Base-by-base conservation (phyloP, 2,329 filamentous ascomycete genomes). In the Stemphylium lycopersici region DNA sequence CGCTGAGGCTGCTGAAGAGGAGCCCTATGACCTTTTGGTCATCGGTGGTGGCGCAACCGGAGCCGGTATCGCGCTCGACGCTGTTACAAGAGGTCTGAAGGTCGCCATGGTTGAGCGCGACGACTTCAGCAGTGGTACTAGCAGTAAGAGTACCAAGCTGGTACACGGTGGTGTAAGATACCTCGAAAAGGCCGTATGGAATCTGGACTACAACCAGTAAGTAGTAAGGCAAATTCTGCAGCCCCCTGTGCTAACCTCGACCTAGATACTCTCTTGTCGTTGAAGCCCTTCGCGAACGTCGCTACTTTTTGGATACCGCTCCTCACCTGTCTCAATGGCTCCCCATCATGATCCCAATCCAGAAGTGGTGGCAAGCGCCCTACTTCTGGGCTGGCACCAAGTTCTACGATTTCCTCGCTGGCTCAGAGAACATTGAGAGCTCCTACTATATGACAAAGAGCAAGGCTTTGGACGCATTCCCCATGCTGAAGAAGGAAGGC, bases 361-460 rank as follows among this genome's bases (percentile, higher is more conserved):
- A 92, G 75, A 87, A 87, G 73, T 93, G 90, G 90, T 92, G 89
- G 87, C 88, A 93, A 77, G 87, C 87, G 13, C 90, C 90, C 5
- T 90, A 91, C 76, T 90, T 89, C 73, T 90, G 88, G 88, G 84
- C 82, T 34, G 88, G 88, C 45, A 90, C 87, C 56, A 96, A 96
- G 75, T 85, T 86, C 63, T 96, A 96, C 76, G 91, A 96, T 76
- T 85, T 92, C 65, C 82, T 96, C 61, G 91, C 91, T 66, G 91
- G 91, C 12, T 88, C 88, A 36, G 91, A 96, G 75, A 91, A 91
- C 50, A 93, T 96, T 68, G 91, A 96, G 76, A 91, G 86, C 67
- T 93, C 90, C 5, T 96, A 96, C 78, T 96, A 96, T 73, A 78
- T 96, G 69, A 93, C 90, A 20, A 88, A 88, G 75, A 93, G 89